These are phyloP conservation scores for Oxalis stricta DNA, from an alignment of 441 rosid species.

Conservation along the genomic window DNA sequence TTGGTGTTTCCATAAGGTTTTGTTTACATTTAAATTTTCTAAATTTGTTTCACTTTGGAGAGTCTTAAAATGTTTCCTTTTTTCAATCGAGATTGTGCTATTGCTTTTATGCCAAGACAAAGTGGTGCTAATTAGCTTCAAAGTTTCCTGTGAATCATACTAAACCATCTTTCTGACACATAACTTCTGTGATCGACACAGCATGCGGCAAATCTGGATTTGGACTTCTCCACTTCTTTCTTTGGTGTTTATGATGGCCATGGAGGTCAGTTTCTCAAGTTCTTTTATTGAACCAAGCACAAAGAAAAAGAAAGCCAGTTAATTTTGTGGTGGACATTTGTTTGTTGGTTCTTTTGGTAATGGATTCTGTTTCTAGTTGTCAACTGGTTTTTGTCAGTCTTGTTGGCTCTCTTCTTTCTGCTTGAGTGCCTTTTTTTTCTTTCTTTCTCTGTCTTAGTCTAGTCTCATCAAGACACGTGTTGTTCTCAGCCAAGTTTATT, in stretches of 20 bases:
- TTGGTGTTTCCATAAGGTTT: too few species aligned
- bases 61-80: too few species aligned
- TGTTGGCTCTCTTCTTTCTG: not conserved
- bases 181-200: slow-evolving; percentile 19
- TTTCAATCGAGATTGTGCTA: too few species aligned
- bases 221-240: slow-evolving; percentile 43
- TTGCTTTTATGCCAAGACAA: too few species aligned
- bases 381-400: not conserved
- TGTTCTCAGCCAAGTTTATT: slow-evolving; percentile 2
- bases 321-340: not conserved
- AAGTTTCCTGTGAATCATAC: slow-evolving; percentile 5
- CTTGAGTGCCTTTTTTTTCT: not conserved
- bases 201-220: slow-evolving; percentile 43
- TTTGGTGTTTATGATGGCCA: slow-evolving; percentile 70
- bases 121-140: not conserved
- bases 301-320: not conserved
- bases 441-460: not conserved
- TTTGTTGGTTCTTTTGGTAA: not conserved
- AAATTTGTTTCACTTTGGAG: too few species aligned
- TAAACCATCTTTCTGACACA: slow-evolving; percentile 6
- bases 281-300: not conserved
- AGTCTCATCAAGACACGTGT: not conserved
- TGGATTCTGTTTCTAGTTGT: too few species aligned
- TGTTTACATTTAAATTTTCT: too few species aligned
- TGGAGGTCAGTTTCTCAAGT: slow-evolving; percentile 35